Conservation (phyloP, 768 basidiomycete genomes). For the Boletus vinaceobasis region DNA sequence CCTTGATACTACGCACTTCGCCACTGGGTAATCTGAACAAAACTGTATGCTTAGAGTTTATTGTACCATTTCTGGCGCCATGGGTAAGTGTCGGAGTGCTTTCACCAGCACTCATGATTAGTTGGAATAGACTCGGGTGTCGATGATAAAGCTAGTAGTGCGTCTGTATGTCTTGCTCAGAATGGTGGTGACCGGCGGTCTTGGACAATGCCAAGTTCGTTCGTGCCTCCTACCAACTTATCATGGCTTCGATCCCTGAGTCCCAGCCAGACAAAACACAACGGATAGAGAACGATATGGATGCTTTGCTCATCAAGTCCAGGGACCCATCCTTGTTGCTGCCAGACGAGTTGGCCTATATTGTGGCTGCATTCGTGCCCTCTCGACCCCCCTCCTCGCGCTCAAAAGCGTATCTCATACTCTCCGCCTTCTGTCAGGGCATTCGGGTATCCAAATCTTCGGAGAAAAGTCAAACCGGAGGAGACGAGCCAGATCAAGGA, state of each 20-base stretch:
- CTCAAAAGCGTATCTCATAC: constrained; percentile 67
- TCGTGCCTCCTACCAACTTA: not conserved
- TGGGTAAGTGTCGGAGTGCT: constrained; percentile 1
- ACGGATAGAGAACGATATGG: constrained; percentile 17
- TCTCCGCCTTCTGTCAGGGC: constrained; percentile 67
- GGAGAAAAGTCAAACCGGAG: constrained; percentile 33
- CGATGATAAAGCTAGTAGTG: not conserved
- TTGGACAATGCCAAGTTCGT: not conserved
- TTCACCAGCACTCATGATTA: constrained; percentile 16
- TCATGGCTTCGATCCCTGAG: constrained; percentile 10
- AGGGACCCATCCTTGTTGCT: constrained; percentile 37
- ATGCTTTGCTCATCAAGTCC: constrained; percentile 32
- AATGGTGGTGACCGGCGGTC: not conserved
- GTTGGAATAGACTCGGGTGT: not conserved
- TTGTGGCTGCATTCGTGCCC: constrained; percentile 52
- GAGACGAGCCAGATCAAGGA: constrained; percentile 41
- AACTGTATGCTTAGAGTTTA: constrained; percentile 72
- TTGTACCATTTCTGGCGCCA: constrained; percentile 30
- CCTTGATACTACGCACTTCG: constrained; percentile 69
- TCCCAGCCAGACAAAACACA: not conserved
- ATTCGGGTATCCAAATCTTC: constrained; percentile 39
- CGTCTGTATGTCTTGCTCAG: not conserved
- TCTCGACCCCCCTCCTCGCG: constrained; percentile 42
- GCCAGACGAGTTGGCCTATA: constrained; percentile 53
- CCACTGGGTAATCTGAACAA: constrained; percentile 78